These are phyloP conservation scores for Dryas drummondii DNA, from an alignment of 306 rosid species.

Conservation along the genomic window DNA sequence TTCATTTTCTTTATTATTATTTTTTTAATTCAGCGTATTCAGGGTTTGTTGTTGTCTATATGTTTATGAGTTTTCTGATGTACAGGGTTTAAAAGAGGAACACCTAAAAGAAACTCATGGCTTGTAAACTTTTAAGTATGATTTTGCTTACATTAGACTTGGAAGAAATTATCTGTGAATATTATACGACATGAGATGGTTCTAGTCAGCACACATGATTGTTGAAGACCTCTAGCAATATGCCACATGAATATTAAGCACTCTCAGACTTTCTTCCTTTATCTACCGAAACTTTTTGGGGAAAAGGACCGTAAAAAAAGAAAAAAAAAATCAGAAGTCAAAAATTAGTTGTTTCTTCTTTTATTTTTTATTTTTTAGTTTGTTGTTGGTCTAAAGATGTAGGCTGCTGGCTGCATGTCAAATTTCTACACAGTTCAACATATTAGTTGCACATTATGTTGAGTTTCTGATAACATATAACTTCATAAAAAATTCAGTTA, in stretches of 20 bases:
- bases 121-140: not conserved
- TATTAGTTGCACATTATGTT: not conserved
- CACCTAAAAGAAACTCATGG: not conserved
- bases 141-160: not conserved
- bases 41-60: not conserved
- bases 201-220: not conserved
- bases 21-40: not conserved
- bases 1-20: conserved; percentile 5
- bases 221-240: not conserved
- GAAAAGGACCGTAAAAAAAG: not conserved
- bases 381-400: not conserved
- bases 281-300: not conserved
- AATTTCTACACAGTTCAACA: not conserved
- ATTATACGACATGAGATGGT: not conserved
- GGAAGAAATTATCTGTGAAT: not conserved
- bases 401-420: not conserved
- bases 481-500: no score
- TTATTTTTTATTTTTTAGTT: no score
- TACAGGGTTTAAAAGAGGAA: not conserved
- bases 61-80: not conserved
- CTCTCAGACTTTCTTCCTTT: not conserved
- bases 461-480: not conserved
- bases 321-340: not conserved
- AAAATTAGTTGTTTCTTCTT: no score
- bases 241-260: not conserved